Percentiles rank a stretch among this genome's conserved stretches.
Evolutionary conservation across 2,329 filamentous ascomycete species (phyloP).

Genomic region (Aaosphaeria pasadenensis): DNA sequence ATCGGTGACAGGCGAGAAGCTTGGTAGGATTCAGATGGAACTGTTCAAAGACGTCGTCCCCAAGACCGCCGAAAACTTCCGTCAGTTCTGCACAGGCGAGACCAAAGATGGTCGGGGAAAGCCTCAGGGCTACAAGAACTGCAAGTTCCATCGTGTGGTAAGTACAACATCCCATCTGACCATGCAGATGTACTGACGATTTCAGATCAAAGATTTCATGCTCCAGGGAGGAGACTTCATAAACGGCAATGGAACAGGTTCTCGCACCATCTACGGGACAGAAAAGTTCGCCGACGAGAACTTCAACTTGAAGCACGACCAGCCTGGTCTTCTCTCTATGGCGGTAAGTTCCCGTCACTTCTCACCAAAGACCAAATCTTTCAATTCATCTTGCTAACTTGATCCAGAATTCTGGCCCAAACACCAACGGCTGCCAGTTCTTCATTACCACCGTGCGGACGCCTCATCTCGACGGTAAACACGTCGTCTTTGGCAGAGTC

Average conservation of each 20-base stretch:
- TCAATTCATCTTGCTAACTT: background rate
- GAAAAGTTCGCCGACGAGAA: constrained; percentile 88
- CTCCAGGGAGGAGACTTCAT: constrained; percentile 95
- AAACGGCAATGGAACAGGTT: constrained; percentile 88
- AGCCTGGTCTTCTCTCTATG: constrained; percentile 84
- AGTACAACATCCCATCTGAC: constrained; percentile 25
- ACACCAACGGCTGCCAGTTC: constrained; percentile 95
- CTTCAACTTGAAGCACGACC: constrained; percentile 75
- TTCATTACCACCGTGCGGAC: constrained; percentile 88
- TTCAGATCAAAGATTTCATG: constrained; percentile 95
- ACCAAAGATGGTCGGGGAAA: constrained; percentile 72
- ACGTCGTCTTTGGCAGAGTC: constrained; percentile 93
- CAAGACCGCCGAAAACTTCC: constrained; percentile 93
- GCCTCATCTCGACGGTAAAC: constrained; percentile 86
- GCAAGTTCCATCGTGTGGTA: constrained; percentile 91
- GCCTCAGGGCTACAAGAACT: constrained; percentile 90
- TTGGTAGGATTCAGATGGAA: constrained; percentile 47
- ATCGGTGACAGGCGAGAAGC: constrained; percentile 28
- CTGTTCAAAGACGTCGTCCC: constrained; percentile 83
- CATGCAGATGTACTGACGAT: background rate
- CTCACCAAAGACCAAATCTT: background rate
- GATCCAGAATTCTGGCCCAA: constrained; percentile 76
- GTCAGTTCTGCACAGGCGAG: constrained; percentile 95
- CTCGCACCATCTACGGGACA: constrained; percentile 81
- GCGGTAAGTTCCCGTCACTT: constrained; percentile 59